Percentiles rank a stretch among this genome's conserved stretches.
These are phyloP conservation scores for Hypoxylon subgilvum DNA, from an alignment of 495 filamentous ascomycete species.

Conservation along the genomic window DNA sequence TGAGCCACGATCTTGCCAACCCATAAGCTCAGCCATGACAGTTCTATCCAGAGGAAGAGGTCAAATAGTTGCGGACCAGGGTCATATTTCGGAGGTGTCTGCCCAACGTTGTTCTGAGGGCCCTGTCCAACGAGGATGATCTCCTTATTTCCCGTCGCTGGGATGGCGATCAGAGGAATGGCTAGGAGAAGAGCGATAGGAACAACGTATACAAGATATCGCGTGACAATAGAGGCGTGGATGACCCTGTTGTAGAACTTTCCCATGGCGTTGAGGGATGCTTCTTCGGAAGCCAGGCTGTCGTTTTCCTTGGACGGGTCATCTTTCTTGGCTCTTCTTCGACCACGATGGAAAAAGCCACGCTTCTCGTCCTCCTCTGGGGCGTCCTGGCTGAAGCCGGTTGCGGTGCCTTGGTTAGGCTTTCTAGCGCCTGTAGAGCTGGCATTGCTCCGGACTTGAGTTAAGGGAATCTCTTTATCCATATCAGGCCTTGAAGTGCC, in stretches of 20 bases:
- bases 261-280: constrained; percentile 80
- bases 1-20: constrained; percentile 81
- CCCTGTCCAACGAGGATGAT: constrained; percentile 46
- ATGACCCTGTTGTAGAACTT: constrained; percentile 82
- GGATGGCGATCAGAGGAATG: constrained; percentile 76
- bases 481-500: constrained; percentile 28
- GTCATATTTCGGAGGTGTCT: constrained; percentile 59
- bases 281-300: constrained; percentile 60
- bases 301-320: constrained; percentile 58
- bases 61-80: constrained; percentile 69
- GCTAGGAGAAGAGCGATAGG: constrained; percentile 79
- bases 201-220: constrained; percentile 87
- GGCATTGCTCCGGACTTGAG: constrained; percentile 54
- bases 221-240: constrained; percentile 82
- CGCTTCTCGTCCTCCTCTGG: constrained; percentile 52
- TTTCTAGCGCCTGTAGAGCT: constrained; percentile 58
- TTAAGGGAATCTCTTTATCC: constrained; percentile 60
- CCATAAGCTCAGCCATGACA: constrained; percentile 90
- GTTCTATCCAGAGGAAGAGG: constrained; percentile 91
- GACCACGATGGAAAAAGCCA: constrained; percentile 63
- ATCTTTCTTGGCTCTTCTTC: constrained; percentile 58
- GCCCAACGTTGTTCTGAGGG: constrained; percentile 11
- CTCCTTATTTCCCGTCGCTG: constrained; percentile 54
- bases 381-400: constrained; percentile 34
- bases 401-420: constrained; percentile 47